Percentiles rank a stretch among this genome's conserved stretches.
Conservation (phyloP, 2,329 filamentous ascomycete genomes). For the Hypomyces rosellus region DNA sequence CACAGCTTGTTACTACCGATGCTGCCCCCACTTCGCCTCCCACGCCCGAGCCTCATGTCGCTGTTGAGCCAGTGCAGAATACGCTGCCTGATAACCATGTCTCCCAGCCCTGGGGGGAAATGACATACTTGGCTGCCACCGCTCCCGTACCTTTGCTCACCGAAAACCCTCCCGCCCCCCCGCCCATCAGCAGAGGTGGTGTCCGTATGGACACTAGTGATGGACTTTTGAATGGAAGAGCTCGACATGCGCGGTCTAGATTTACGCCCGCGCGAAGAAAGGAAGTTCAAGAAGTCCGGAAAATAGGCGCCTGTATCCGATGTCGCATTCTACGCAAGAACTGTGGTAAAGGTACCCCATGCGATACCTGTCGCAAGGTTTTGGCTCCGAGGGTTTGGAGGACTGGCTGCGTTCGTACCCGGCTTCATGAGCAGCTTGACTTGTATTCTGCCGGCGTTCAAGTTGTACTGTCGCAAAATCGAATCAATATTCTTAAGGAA, state of each 20-base stretch:
- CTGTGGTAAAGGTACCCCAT: constrained; percentile 58
- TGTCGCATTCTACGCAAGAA: constrained; percentile 62
- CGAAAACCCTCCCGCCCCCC: constrained; percentile 26
- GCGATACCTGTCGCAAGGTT: constrained; percentile 58
- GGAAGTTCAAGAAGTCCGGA: constrained; percentile 59
- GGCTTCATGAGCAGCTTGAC: constrained; percentile 55
- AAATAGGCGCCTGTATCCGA: constrained; percentile 59
- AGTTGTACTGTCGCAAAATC: constrained; percentile 53
- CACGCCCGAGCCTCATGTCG: constrained; percentile 13
- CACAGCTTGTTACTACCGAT: constrained; percentile 35
- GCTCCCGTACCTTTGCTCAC: constrained; percentile 25
- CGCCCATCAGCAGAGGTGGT: constrained; percentile 38
- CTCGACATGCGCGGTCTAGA: constrained; percentile 48
- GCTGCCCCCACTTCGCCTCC: constrained; percentile 25
- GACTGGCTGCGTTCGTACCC: constrained; percentile 56
- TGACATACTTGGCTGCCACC: constrained; percentile 40
- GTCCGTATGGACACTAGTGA: constrained; percentile 47
- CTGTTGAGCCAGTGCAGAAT: constrained; percentile 8
- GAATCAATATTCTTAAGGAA: constrained; percentile 50
- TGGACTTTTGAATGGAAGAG: constrained; percentile 38
- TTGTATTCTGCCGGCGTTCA: constrained; percentile 60
- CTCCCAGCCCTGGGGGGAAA: constrained; percentile 47
- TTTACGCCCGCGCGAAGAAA: constrained; percentile 54
- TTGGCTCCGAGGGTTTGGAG: constrained; percentile 60
- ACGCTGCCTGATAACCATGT: constrained; percentile 18